phyloP scores from a whole-genome alignment of 148 eudicot genomes.

The Salicornia ramosissima region DNA sequence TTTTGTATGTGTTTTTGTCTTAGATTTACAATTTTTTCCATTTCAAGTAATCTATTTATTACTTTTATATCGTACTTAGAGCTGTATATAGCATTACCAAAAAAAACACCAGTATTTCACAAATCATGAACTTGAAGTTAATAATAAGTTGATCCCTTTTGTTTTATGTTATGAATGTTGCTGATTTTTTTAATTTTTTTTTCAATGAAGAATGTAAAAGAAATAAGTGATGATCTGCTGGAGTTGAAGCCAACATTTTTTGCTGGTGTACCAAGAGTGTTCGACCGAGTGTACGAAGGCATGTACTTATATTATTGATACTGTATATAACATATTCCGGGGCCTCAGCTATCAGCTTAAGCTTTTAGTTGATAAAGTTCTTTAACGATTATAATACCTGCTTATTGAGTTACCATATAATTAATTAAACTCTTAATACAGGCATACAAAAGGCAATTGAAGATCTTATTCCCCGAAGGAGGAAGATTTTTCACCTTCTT shows the following conservation, averaged over 20 bases:
- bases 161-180: not conserved
- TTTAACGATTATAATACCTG: not conserved
- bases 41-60: no score
- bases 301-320: constrained; percentile 17
- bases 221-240: constrained; percentile 66
- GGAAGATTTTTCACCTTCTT: constrained; percentile 64
- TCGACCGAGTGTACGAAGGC: constrained; percentile 90
- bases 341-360: no score
- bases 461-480: constrained; percentile 65
- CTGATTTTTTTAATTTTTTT: not conserved
- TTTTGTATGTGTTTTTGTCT: no score
- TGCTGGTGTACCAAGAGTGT: constrained; percentile 92
- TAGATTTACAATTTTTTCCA: no score
- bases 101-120: no score
- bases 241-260: constrained; percentile 91
- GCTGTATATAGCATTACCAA: no score
- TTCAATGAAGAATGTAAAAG: constrained; percentile 64
- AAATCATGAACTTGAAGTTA: no score
- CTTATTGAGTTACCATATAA: not conserved
- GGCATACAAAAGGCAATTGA: constrained; percentile 68
- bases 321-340: no score
- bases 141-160: constrained; percentile 11
- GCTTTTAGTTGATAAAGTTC: no score
- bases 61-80: no score
- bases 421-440: constrained; percentile 28